A percentile compares a stretch with the other conserved stretches of the same genome.
These are phyloP conservation scores for Symbiodinium pilosum DNA, from an alignment of 73 alveolate genomes.

Conservation along the genomic window DNA sequence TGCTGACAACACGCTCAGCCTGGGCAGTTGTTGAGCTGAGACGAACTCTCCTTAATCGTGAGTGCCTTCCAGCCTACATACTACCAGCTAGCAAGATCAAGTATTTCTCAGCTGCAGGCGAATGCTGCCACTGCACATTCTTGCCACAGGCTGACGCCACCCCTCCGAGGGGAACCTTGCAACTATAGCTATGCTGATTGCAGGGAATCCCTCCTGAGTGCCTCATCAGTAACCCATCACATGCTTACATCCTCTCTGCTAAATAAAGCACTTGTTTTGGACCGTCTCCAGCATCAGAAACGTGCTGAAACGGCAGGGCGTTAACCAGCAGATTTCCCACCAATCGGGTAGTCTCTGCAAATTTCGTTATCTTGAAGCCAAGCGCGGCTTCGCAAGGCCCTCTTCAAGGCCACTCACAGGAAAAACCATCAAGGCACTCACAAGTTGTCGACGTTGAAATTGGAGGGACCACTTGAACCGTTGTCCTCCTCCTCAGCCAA, in stretches of 20 bases:
- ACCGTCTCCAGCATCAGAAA: not conserved
- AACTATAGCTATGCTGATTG: too few species aligned
- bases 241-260: not conserved
- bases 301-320: not conserved
- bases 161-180: not conserved
- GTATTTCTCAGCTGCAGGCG: not conserved
- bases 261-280: not conserved
- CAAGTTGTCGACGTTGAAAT: not conserved
- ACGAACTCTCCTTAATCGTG: too few species aligned
- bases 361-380: too few species aligned
- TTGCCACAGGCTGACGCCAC: not conserved
- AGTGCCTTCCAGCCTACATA: not conserved
- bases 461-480: not conserved
- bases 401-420: too few species aligned
- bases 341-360: not conserved
- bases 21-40: not conserved
- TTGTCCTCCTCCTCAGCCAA: conserved; percentile 46
- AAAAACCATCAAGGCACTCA: not conserved
- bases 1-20: not conserved
- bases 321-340: not conserved
- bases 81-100: not conserved
- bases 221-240: not conserved
- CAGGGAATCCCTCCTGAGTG: not conserved
- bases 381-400: too few species aligned
- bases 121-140: conserved; percentile 2